phyloP scores from a whole-genome alignment of 805 yeast genomes.

The Pichia membranifaciens region DNA sequence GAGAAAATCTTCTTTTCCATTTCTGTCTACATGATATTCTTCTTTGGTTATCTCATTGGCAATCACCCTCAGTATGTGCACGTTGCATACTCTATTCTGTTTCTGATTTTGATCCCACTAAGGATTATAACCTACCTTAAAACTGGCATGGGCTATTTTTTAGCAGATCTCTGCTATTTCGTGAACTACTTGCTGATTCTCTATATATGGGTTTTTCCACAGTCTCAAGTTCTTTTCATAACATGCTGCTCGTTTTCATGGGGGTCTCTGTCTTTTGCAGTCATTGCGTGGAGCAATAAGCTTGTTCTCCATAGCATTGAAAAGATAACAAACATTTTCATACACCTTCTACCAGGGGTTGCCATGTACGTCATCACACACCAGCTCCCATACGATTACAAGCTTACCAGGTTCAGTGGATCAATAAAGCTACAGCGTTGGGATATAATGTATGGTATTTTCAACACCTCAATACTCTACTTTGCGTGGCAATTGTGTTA shows the following conservation, averaged over 20 bases:
- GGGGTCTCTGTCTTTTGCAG: constrained; percentile 91
- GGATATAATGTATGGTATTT: constrained; percentile 63
- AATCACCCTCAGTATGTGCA: constrained; percentile 74
- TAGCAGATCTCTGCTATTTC: constrained; percentile 91
- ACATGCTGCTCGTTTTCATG: constrained; percentile 81
- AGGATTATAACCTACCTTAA: constrained; percentile 79
- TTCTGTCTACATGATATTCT: constrained; percentile 61
- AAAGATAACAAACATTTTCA: constrained; percentile 84
- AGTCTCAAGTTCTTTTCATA: constrained; percentile 64
- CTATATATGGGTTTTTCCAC: constrained; percentile 80
- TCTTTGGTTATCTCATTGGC: constrained; percentile 73
- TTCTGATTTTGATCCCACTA: constrained; percentile 69
- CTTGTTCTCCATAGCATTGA: constrained; percentile 87
- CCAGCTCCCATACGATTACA: constrained; percentile 49
- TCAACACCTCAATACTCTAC: constrained; percentile 77
- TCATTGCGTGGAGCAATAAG: constrained; percentile 92
- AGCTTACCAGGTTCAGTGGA: constrained; percentile 66
- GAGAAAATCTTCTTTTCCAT: constrained; percentile 80
- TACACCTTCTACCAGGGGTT: constrained; percentile 86
- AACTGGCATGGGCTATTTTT: constrained; percentile 71
- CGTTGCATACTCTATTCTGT: constrained; percentile 58
- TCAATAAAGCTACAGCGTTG: constrained; percentile 61
- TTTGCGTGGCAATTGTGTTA: constrained; percentile 85
- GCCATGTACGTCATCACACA: constrained; percentile 84
- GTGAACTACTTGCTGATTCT: constrained; percentile 66